Conservation (phyloP, 139 green algal genomes). For the Auxenochlorella pyrenoidosa region DNA sequence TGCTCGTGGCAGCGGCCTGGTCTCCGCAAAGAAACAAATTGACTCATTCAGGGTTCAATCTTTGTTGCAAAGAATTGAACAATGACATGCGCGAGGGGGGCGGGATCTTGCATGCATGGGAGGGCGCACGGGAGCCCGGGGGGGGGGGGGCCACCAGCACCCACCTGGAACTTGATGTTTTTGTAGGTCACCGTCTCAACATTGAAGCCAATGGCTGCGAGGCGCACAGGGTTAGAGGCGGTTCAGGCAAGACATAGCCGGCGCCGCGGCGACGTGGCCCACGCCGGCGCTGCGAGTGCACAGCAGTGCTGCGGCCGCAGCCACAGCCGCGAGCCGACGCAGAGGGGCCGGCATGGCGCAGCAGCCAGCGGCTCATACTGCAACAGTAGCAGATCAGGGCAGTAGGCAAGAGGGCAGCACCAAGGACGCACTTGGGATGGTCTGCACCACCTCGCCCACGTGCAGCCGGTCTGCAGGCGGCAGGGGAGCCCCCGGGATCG, state of each 20-base stretch:
- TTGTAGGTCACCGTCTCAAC: conserved; percentile 99
- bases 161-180: conserved; percentile 99
- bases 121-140: no score
- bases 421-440: conserved; percentile 94
- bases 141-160: background rate
- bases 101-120: no score
- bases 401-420: background rate
- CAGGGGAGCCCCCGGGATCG: no score
- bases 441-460: conserved; percentile 98
- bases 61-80: no score
- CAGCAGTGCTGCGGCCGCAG: background rate
- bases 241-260: background rate
- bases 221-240: background rate
- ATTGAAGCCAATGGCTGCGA: conserved; percentile 98
- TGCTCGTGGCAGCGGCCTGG: no score
- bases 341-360: background rate
- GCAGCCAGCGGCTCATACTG: background rate
- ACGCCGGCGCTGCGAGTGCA: no score
- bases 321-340: background rate
- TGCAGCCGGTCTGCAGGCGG: conserved; percentile 87
- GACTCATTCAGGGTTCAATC: no score
- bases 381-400: background rate
- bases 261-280: no score
- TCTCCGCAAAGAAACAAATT: no score
- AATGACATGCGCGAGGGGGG: no score